Evolutionary conservation across 768 basidiomycete genomes (phyloP).

Genomic region (Psilocybe tampanensis): DNA sequence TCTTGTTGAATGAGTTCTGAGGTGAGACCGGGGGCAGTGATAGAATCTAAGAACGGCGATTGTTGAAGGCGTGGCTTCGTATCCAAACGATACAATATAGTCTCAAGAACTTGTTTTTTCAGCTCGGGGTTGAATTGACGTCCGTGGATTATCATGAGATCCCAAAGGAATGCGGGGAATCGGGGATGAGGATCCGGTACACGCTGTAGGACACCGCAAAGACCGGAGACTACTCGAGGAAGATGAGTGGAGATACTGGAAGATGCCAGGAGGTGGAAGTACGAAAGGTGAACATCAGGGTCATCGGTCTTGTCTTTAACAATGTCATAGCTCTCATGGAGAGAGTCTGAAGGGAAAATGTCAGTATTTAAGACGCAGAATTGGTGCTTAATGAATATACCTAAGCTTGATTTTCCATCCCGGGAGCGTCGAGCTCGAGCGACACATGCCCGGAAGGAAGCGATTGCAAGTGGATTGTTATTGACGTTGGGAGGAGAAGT

Average conservation of each 20-base stretch:
- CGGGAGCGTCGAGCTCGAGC: neutral
- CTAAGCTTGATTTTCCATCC: neutral
- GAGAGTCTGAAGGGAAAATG: neutral
- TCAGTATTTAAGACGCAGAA: neutral
- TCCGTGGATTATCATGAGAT: slow-evolving; percentile 32
- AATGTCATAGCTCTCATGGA: slow-evolving; percentile 2
- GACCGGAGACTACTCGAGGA: slow-evolving; percentile 25
- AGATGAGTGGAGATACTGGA: slow-evolving; percentile 9
- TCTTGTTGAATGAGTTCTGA: neutral
- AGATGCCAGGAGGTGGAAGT: slow-evolving; percentile 42
- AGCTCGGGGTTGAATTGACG: slow-evolving; percentile 23
- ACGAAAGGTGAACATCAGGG: slow-evolving; percentile 47
- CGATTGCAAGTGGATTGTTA: too few species aligned
- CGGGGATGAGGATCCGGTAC: slow-evolving; percentile 34
- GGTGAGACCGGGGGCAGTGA: neutral
- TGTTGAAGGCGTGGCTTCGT: neutral
- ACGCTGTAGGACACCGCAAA: slow-evolving; percentile 39
- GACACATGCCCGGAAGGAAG: slow-evolving; percentile 33
- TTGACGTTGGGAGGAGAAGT: too few species aligned
- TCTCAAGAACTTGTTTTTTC: slow-evolving; percentile 36
- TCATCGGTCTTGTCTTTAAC: neutral
- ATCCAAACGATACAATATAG: slow-evolving; percentile 33
- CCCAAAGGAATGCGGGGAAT: slow-evolving; percentile 45
- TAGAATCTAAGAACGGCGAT: slow-evolving; percentile 6
- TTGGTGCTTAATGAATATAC: neutral